These are phyloP conservation scores for Suhomyces kunorum DNA, from an alignment of 1,139 yeast species.

Conservation along the genomic window DNA sequence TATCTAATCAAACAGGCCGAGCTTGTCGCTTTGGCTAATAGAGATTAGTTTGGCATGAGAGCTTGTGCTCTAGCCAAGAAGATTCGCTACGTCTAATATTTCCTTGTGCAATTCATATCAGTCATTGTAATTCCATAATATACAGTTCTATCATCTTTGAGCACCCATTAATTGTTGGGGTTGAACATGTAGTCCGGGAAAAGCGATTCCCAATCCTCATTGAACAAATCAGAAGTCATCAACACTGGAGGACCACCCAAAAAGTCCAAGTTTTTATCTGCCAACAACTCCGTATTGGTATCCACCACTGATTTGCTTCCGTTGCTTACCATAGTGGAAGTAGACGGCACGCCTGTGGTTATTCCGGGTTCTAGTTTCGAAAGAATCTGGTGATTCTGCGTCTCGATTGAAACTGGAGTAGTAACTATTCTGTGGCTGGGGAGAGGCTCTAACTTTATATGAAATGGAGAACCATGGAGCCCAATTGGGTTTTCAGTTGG, in stretches of 20 bases:
- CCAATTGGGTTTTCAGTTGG: background rate
- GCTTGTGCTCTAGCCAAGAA: too few species aligned
- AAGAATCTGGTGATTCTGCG: conserved; percentile 7
- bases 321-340: conserved; percentile 5
- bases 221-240: conserved; percentile 53
- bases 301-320: conserved; percentile 19
- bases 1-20: conserved; percentile 64
- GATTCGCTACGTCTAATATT: too few species aligned
- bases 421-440: background rate
- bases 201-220: conserved; percentile 53
- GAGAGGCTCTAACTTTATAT: conserved; percentile 4
- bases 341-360: background rate
- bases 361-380: conserved; percentile 2
- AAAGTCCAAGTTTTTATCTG: conserved; percentile 37
- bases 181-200: conserved; percentile 43
- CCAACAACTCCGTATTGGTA: conserved; percentile 25
- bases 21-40: conserved; percentile 68
- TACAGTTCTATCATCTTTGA: too few species aligned
- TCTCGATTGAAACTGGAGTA: conserved; percentile 4
- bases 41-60: too few species aligned
- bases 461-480: background rate
- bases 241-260: conserved; percentile 57
- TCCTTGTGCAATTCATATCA: too few species aligned
- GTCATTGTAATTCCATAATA: too few species aligned
- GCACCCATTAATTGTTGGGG: conserved; percentile 12